Base-by-base conservation (phyloP, 2,329 filamentous ascomycete genomes). In the Cercospora berteroae region DNA sequence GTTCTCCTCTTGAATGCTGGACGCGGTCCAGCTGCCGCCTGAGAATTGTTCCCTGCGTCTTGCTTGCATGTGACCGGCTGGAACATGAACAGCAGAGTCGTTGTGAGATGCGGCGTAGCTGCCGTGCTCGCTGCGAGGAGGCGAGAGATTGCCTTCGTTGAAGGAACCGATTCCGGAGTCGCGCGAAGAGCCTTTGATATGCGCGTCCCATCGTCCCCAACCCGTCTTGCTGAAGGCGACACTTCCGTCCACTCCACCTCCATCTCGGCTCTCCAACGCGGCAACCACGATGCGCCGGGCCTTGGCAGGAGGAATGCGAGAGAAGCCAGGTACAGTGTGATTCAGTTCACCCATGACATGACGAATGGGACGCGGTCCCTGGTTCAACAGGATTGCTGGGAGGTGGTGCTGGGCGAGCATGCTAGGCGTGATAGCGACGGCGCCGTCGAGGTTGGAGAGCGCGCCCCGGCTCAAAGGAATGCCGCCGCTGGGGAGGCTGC, bases 301-400 rank as follows among this genome's bases (percentile, higher is more conserved):
- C 83, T 97, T 97, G 67, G 92, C 90, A 64, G 93, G 92, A 27
- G 93, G 90, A 64, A 97, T 95, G 63, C 89, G 88, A 44, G 92
- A 92, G 78, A 97, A 98, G 69, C 94, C 95, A 27, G 95, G 94
- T 10, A 99, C 92, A 13, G 92, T 92, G 59, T 94, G 94, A 42
- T 93, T 97, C 76, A 99, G 85, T 80, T 96, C 94, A 71, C 92
- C 92, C 87, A 96, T 97, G 77, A 99, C 90, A 81, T 97, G 91
- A 74, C 94, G 91, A 79, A 99, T 97, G 62, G 95, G 93, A 79
- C 97, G 82, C 60, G 95, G 94, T 25, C 94, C 95, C 77, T 97
- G 91, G 77, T 89, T 89, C 69, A 97, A 85, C 77, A 99, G 85
- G 79, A 98, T 96, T 74, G 92, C 91, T 2, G 94, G 94, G 67